Evolutionary conservation across 139 green algal species (phyloP), one percentile per base, ranked within the genome.

Genomic region (Chlamydomonas applanata): DNA sequence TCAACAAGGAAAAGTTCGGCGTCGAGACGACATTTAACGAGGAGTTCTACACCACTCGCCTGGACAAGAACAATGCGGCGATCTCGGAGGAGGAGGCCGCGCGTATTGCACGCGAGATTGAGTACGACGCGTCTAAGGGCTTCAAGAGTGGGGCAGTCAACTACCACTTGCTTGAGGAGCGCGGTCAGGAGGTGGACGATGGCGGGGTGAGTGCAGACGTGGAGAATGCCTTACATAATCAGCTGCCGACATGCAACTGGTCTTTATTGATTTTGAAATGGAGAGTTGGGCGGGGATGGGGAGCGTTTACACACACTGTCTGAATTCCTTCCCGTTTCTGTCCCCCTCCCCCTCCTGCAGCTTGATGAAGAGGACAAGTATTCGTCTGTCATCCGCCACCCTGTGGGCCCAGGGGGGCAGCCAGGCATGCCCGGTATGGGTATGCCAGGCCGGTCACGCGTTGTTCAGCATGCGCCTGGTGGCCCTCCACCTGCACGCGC

Each of bases 301-400:
- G n/a, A n/a, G n/a, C n/a, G n/a, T n/a, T n/a, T n/a, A n/a, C 40
- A 19, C 40, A 49, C 11, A 7, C 40, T 49, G 40, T 11, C 40
- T 49, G 40, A 19, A 7, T 49, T 7, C 40, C 40, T 49, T 49
- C 7, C 11, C 40, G 40, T n/a, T n/a, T n/a, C n/a, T n/a, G n/a
- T n/a, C n/a, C n/a, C n/a, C n/a, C n/a, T n/a, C n/a, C n/a, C n/a
- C n/a, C 40, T 19, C 40, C 40, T 49, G 25, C 77, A 94, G 78
- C 72, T 95, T 54, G 90, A 97, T 72, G 93, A 97, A 80, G 93
- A 97, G 81, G 91, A 91, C 56, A 79, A 83, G 56, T 97, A 95
- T 73, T 92, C 87, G 27, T 86, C 90, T 0, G 93, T 97, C 24
- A 79, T 91, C 29, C 73, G 88, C 34, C 40, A 63, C 30, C 36